Evolutionary conservation across 257 asterid genomes (phyloP), one percentile per base, ranked within the genome.

Genomic region (Echites panduratus): DNA sequence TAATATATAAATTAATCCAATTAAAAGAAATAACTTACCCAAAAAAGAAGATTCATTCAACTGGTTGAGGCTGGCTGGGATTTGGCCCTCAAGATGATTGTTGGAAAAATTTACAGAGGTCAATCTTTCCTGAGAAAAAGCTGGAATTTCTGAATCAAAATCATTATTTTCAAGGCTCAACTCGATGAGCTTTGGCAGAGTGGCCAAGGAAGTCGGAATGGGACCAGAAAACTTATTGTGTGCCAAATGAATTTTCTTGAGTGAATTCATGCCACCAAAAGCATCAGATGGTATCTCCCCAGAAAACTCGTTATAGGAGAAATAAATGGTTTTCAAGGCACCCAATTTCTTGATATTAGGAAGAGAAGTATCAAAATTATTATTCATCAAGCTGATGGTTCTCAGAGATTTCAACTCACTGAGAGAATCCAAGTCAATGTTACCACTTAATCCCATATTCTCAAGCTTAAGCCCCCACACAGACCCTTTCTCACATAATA

Each of bases 391-490:
- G 87, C 90, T 87, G 10, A 95, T n/a, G 7, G 91, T 76, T 66
- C 89, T 84, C 69, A 95, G 47, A 67, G 68, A 53, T 1, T 79
- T 64, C 72, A 95, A 22, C 50, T 73, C 78, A 9, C 79, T 53
- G 16, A 95, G 94, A 7, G 90, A 41, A 1, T 82, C 96, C 17
- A 84, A 78, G 35, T 95, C 88, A 65, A 95, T 79, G 38, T 10
- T 26, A 19, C 99, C 99, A 20, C 43, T 78, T 57, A 95, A 67
- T 9, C 92, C 96, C 88, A 90, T 75, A 41, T 78, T 79, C 70
- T 90, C 89, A 22, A 92, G 85, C 80, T 82, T 81, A 27, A 95
- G 79, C 6, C 97, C 96, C 87, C 82, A 83, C 0, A 95, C 83
- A 8, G 22, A 50, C 5, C 95, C 98, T 4, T 70, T 59, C 11